Conservation (phyloP, 2,329 filamentous ascomycete genomes). For the Colletotrichum truncatum region DNA sequence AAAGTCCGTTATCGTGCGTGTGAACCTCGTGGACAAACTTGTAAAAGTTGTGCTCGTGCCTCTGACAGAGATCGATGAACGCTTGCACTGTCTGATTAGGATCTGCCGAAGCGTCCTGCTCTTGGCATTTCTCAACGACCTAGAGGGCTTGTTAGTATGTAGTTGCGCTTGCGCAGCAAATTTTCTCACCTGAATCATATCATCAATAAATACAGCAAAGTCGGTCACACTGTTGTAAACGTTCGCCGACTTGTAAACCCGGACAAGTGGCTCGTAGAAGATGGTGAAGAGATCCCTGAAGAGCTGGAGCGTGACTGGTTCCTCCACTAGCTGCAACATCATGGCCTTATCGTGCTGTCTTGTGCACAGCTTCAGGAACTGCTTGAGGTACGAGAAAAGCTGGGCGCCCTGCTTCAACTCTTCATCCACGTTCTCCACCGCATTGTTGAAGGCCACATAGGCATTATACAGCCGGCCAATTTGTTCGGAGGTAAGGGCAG, state of each 20-base stretch:
- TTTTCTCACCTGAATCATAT: conserved; percentile 78
- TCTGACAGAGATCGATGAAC: conserved; percentile 95
- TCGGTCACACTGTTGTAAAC: conserved; percentile 98
- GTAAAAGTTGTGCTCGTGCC: conserved; percentile 97
- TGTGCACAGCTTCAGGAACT: conserved; percentile 90
- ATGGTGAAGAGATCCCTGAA: conserved; percentile 98
- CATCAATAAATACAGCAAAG: conserved; percentile 91
- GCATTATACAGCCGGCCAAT: conserved; percentile 90
- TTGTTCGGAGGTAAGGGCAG: conserved; percentile 77
- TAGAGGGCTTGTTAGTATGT: conserved; percentile 34
- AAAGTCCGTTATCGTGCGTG: conserved; percentile 94
- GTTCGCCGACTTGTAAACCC: conserved; percentile 98
- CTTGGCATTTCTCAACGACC: conserved; percentile 72
- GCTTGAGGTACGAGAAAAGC: conserved; percentile 94
- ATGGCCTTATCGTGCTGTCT: conserved; percentile 94
- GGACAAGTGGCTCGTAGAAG: conserved; percentile 96
- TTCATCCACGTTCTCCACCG: conserved; percentile 89
- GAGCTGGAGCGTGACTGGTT: conserved; percentile 95
- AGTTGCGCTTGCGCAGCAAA: not conserved
- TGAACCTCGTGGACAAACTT: conserved; percentile 99
- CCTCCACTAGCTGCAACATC: conserved; percentile 96
- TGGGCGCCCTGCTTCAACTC: conserved; percentile 90
- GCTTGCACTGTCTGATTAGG: conserved; percentile 98
- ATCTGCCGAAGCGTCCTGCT: conserved; percentile 88
- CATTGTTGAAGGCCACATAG: conserved; percentile 95